Conservation (phyloP, 805 yeast genomes). For the Isabelozyma gotoi region DNA sequence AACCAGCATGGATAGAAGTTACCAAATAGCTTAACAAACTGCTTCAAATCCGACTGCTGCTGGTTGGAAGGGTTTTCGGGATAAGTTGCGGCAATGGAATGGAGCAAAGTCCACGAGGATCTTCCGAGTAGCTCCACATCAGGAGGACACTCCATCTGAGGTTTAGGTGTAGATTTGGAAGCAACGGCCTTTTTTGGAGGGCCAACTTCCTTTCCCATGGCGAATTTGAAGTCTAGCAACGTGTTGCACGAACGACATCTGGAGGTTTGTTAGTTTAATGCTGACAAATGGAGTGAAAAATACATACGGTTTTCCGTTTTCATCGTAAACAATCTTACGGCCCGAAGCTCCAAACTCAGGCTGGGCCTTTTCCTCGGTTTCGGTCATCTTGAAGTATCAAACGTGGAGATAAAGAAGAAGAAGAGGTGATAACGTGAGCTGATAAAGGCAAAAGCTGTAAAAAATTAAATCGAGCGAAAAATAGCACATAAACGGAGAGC, state of each 20-base stretch:
- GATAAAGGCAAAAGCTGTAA: neutral
- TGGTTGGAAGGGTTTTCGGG: conserved; percentile 64
- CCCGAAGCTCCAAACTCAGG: conserved; percentile 62
- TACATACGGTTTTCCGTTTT: conserved; percentile 93
- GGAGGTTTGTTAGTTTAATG: conserved; percentile 5
- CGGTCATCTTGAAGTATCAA: no score
- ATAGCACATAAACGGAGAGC: no score
- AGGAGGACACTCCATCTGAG: conserved; percentile 65
- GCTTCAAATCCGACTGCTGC: conserved; percentile 70
- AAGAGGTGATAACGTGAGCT: neutral
- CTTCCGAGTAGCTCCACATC: conserved; percentile 80
- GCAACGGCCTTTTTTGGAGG: conserved; percentile 8
- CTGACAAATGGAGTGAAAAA: neutral
- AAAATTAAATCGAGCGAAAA: neutral
- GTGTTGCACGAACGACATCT: conserved; percentile 90
- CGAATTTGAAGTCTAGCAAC: conserved; percentile 74
- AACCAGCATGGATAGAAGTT: conserved; percentile 90
- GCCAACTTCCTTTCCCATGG: conserved; percentile 18
- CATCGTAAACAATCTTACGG: conserved; percentile 69
- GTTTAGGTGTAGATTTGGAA: no score
- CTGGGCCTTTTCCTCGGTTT: conserved; percentile 2
- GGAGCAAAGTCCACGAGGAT: conserved; percentile 90
- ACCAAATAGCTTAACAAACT: conserved; percentile 69
- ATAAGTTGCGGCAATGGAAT: conserved; percentile 85
- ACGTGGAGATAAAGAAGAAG: neutral